Percentiles rank a stretch among this genome's conserved stretches.
Evolutionary conservation across 306 rosid species (phyloP).

Genomic region (Trifolium subterraneum): DNA sequence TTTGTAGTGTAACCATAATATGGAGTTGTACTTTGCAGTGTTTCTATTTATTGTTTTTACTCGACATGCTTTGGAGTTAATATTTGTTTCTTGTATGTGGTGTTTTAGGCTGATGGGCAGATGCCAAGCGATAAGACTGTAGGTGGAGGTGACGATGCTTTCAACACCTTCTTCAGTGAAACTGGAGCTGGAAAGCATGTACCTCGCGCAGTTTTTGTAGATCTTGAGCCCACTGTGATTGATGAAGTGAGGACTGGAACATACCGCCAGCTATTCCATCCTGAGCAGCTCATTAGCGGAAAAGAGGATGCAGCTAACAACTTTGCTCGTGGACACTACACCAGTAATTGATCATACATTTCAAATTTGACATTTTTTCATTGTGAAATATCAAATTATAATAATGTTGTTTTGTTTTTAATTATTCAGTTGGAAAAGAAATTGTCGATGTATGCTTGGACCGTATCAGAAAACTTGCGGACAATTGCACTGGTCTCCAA

Average conservation of each 20-base stretch:
- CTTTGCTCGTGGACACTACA: slow-evolving; percentile 91
- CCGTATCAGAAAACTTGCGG: slow-evolving; percentile 81
- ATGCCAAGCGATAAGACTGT: slow-evolving; percentile 65
- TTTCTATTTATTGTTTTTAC: not conserved
- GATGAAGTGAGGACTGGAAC: slow-evolving; percentile 58
- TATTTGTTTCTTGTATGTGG: not conserved
- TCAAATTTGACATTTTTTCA: not conserved
- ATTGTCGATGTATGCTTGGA: slow-evolving; percentile 87
- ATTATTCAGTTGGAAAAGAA: slow-evolving; percentile 76
- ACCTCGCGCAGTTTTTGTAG: slow-evolving; percentile 81
- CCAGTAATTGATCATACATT: slow-evolving; percentile 49
- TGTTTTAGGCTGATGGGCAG: slow-evolving; percentile 73
- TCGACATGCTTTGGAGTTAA: not conserved
- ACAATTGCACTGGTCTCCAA: slow-evolving; percentile 88
- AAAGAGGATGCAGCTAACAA: slow-evolving; percentile 90
- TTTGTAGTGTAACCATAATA: not conserved
- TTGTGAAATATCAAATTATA: not conserved
- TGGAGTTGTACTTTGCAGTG: not conserved
- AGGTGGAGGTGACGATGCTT: slow-evolving; percentile 78
- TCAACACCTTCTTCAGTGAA: slow-evolving; percentile 88
- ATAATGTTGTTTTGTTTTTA: not conserved
- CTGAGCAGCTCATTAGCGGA: slow-evolving; percentile 86
- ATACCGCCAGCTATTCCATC: slow-evolving; percentile 83
- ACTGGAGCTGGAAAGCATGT: slow-evolving; percentile 90
- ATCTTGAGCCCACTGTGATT: slow-evolving; percentile 88